phyloP scores from a whole-genome alignment of 352 stramenopile genomes.

The Thraustochytrium sp. region DNA sequence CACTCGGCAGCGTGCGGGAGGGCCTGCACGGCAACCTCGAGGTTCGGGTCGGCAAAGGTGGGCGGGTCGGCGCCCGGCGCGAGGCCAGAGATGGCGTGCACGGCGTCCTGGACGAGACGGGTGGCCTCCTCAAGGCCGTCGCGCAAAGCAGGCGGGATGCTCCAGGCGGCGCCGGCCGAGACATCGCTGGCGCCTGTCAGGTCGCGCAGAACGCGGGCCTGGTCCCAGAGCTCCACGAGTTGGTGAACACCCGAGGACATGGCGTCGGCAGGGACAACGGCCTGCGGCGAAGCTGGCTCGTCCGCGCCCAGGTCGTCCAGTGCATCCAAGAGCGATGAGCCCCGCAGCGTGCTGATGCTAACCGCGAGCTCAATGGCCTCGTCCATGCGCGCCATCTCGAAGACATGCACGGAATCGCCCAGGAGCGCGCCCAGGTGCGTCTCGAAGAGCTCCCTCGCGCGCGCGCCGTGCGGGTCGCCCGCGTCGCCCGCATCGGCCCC shows the following conservation, averaged over 20 bases:
- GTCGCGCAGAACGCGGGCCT: not conserved
- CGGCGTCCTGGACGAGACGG: not conserved
- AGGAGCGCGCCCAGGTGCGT: not conserved
- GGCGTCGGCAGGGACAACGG: not conserved
- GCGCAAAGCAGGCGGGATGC: not conserved
- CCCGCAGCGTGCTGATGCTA: not conserved
- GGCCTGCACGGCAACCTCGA: not conserved
- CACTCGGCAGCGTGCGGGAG: too few relatives aligned
- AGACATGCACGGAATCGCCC: not conserved
- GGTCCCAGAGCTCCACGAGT: not conserved
- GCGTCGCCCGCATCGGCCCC: too few relatives aligned
- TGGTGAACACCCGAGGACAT: not conserved
- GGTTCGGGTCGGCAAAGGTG: not conserved
- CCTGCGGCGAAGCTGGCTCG: not conserved
- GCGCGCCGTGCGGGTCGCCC: not conserved
- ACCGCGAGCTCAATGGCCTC: slow-evolving; percentile 26
- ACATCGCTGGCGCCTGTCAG: not conserved
- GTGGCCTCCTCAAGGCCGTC: not conserved
- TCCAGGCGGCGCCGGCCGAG: not conserved
- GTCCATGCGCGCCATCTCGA: not conserved
- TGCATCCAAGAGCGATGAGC: not conserved
- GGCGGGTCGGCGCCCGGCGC: not conserved
- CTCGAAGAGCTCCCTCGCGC: not conserved
- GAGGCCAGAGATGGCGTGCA: not conserved
- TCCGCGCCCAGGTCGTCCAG: not conserved